phyloP scores from a whole-genome alignment of 345 rosid species.

The Tarenaya hassleriana region DNA sequence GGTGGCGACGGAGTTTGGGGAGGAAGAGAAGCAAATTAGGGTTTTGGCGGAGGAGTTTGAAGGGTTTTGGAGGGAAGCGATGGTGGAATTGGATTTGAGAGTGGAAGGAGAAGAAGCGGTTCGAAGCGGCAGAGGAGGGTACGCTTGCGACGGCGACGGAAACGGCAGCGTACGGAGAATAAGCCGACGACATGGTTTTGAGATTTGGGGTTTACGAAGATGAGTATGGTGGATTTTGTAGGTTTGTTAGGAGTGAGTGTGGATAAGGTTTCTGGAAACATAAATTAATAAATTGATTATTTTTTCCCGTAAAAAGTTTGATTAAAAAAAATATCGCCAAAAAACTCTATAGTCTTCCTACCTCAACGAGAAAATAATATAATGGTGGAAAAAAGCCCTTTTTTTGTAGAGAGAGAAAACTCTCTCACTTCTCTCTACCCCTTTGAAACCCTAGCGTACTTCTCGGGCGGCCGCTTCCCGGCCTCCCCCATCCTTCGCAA shows the following conservation, averaged over 20 bases:
- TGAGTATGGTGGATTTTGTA: slow-evolving; percentile 2
- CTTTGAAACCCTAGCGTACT: too few species aligned
- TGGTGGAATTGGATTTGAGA: slow-evolving; percentile 26
- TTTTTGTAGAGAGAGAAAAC: too few species aligned
- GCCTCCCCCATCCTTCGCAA: too few species aligned
- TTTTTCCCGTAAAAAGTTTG: too few species aligned
- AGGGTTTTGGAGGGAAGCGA: slow-evolving; percentile 31
- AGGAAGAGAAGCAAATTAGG: slow-evolving; percentile 27
- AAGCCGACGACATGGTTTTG: slow-evolving; percentile 18
- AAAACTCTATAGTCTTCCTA: too few species aligned
- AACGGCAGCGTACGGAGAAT: slow-evolving; percentile 22
- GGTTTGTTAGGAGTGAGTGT: slow-evolving; percentile 9
- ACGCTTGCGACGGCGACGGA: slow-evolving; percentile 19
- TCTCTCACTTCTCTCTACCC: too few species aligned
- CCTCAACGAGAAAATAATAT: too few species aligned
- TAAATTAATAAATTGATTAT: too few species aligned
- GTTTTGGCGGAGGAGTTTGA: slow-evolving; percentile 33
- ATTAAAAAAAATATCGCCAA: too few species aligned
- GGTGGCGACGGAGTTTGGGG: slow-evolving; percentile 27
- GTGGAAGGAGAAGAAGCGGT: slow-evolving; percentile 6
- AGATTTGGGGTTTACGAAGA: too few species aligned
- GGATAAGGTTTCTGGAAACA: slow-evolving; percentile 16
- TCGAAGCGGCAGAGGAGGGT: slow-evolving; percentile 14
- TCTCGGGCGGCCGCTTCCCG: too few species aligned
- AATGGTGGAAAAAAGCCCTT: too few species aligned